Percentiles rank a stretch among this genome's conserved stretches.
Evolutionary conservation across 345 rosid species (phyloP).

Genomic region (Aurinia saxatilis): DNA sequence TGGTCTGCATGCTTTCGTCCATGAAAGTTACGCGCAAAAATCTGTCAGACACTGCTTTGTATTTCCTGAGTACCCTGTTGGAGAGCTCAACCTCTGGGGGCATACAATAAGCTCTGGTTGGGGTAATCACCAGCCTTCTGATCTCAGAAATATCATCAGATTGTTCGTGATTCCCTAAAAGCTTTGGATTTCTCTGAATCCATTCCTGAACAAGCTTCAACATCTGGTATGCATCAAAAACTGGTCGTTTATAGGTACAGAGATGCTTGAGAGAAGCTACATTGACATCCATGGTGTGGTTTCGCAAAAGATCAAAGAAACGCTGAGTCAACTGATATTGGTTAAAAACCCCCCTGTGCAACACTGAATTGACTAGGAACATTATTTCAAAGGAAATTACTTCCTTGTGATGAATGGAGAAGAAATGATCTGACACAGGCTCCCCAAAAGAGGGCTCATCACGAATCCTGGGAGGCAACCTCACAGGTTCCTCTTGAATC

Average conservation of each 20-base stretch:
- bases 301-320: constrained; percentile 57
- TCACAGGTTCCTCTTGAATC: constrained; percentile 39
- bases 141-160: constrained; percentile 54
- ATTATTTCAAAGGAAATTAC: constrained; percentile 57
- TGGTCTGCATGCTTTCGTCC: constrained; percentile 80
- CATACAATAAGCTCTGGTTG: constrained; percentile 77
- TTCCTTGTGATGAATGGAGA: constrained; percentile 41
- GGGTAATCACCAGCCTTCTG: constrained; percentile 72
- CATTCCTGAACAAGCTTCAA: constrained; percentile 59
- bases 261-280: constrained; percentile 69
- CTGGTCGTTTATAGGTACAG: constrained; percentile 48
- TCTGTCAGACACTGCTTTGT: constrained; percentile 54
- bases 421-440: constrained; percentile 47
- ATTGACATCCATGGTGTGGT: constrained; percentile 50
- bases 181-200: constrained; percentile 54
- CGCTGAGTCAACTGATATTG: constrained; percentile 53
- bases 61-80: constrained; percentile 74
- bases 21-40: constrained; percentile 83
- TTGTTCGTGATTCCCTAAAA: constrained; percentile 33
- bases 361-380: constrained; percentile 66
- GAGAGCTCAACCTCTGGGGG: constrained; percentile 93
- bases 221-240: constrained; percentile 54
- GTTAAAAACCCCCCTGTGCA: constrained; percentile 63
- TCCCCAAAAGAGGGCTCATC: constrained; percentile 66
- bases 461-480: constrained; percentile 31